A percentile compares a stretch with the other conserved stretches of the same genome.
Conservation (phyloP, 2,329 filamentous ascomycete species). For the Ascomycota sp. region DNA sequence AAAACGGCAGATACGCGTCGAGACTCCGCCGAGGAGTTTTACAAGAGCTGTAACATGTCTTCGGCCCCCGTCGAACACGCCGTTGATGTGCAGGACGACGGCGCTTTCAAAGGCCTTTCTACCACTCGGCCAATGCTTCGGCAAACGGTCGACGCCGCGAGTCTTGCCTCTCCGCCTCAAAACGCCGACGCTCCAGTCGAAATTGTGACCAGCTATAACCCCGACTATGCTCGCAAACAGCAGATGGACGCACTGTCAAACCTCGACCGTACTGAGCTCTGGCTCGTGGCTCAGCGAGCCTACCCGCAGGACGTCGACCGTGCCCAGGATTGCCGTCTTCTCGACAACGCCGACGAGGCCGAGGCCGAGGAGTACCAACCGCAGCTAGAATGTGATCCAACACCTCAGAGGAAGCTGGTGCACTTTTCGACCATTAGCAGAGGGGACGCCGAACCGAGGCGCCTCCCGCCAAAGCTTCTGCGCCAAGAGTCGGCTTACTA, state of each 20-base stretch:
- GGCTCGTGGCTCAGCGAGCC: slow-evolving; percentile 61
- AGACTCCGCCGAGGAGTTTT: slow-evolving; percentile 17
- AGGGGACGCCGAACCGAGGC: slow-evolving; percentile 22
- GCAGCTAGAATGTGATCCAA: slow-evolving; percentile 7
- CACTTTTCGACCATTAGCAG: slow-evolving; percentile 41
- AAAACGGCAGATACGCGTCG: slow-evolving; percentile 13
- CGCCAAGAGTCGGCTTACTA: slow-evolving; percentile 62
- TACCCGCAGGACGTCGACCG: slow-evolving; percentile 49
- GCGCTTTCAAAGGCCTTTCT: slow-evolving; percentile 37
- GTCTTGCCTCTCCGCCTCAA: slow-evolving; percentile 18
- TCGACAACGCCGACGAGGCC: no score
- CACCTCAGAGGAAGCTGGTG: slow-evolving; percentile 45
- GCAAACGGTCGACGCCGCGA: slow-evolving; percentile 10
- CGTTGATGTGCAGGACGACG: slow-evolving; percentile 27
- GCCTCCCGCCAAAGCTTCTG: slow-evolving; percentile 27
- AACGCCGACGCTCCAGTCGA: slow-evolving; percentile 38
- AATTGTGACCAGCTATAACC: slow-evolving; percentile 48
- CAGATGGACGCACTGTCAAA: slow-evolving; percentile 48
- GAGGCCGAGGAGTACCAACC: slow-evolving; percentile 8
- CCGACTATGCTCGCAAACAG: slow-evolving; percentile 52
- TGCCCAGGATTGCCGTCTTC: slow-evolving; percentile 14
- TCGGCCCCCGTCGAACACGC: slow-evolving; percentile 40
- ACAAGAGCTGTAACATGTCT: slow-evolving; percentile 15
- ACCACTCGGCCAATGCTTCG: slow-evolving; percentile 33
- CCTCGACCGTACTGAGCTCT: slow-evolving; percentile 63